A percentile compares a stretch with the other conserved stretches of the same genome.
Conservation (phyloP, 2,329 filamentous ascomycete species). For the Ophiocordyceps camponoti-saundersi region DNA sequence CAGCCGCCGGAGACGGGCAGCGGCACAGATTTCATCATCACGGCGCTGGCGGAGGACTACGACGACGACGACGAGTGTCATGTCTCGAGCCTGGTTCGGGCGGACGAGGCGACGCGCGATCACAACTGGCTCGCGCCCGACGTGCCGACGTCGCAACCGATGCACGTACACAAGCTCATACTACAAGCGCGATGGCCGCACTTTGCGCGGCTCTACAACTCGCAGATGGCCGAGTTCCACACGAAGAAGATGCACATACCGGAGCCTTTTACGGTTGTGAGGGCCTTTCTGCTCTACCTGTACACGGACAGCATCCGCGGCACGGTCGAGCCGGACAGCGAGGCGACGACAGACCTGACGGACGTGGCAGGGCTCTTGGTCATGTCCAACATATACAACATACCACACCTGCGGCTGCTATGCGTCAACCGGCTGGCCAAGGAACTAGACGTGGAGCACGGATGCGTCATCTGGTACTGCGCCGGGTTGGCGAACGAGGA, state of each 20-base stretch:
- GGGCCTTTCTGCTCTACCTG: constrained; percentile 86
- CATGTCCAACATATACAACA: constrained; percentile 96
- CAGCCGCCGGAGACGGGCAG: constrained; percentile 68
- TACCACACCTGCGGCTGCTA: constrained; percentile 77
- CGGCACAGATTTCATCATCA: constrained; percentile 81
- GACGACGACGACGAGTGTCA: constrained; percentile 47
- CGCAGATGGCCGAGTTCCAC: constrained; percentile 95
- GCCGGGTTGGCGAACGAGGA: constrained; percentile 81
- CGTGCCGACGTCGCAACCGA: constrained; percentile 57
- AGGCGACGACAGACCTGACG: constrained; percentile 59
- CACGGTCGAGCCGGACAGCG: constrained; percentile 33
- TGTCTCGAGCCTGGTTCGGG: constrained; percentile 30
- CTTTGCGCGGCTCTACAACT: constrained; percentile 77
- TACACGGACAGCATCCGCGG: constrained; percentile 83
- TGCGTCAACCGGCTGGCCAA: constrained; percentile 81
- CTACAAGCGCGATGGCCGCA: constrained; percentile 93
- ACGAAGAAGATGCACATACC: constrained; percentile 96
- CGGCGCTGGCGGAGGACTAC: constrained; percentile 65
- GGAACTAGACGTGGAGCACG: constrained; percentile 87
- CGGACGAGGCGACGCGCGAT: constrained; percentile 21
- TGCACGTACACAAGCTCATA: constrained; percentile 90
- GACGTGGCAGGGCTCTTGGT: constrained; percentile 90
- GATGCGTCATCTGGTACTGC: constrained; percentile 91
- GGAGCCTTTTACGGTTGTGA: constrained; percentile 85
- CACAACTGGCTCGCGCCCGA: constrained; percentile 44